These are phyloP conservation scores for Gamsiella multidivaricata DNA, from an alignment of 192 early-diverging fungal genomes.

Conservation along the genomic window DNA sequence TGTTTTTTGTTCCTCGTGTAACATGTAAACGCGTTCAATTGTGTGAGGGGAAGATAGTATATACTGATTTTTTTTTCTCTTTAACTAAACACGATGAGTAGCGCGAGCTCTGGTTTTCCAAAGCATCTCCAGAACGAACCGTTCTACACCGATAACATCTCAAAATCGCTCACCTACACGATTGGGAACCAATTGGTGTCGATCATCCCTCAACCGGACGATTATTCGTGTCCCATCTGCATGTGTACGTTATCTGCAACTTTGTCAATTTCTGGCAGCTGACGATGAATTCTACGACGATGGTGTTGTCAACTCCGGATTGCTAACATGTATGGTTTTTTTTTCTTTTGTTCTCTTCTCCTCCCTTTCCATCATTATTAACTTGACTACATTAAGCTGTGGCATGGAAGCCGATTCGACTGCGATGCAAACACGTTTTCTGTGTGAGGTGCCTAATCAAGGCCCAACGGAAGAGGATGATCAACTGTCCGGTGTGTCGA, in stretches of 20 bases:
- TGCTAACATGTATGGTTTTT: slow-evolving; percentile 11
- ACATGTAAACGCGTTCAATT: too few species aligned
- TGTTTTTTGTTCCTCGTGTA: too few species aligned
- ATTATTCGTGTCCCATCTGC: slow-evolving; percentile 86
- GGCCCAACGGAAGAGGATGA: slow-evolving; percentile 69
- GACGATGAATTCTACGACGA: too few species aligned
- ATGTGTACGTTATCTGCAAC: slow-evolving; percentile 66
- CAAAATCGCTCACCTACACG: slow-evolving; percentile 67
- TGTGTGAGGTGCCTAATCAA: slow-evolving; percentile 86
- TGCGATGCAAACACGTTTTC: slow-evolving; percentile 80
- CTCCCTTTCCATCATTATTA: too few species aligned
- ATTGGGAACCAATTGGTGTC: slow-evolving; percentile 72
- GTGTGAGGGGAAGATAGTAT: too few species aligned
- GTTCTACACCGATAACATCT: slow-evolving; percentile 65
- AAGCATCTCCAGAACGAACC: slow-evolving; percentile 59
- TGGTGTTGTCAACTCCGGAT: too few species aligned
- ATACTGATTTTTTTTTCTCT: too few species aligned
- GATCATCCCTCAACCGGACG: slow-evolving; percentile 84
- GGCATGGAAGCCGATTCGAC: slow-evolving; percentile 81
- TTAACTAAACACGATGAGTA: slow-evolving; percentile 21
- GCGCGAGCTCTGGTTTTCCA: slow-evolving; percentile 64
- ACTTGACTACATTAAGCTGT: slow-evolving; percentile 69
- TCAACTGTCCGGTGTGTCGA: slow-evolving; percentile 82
- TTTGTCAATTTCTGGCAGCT: too few species aligned
- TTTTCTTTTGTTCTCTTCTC: slow-evolving; percentile 5